These are phyloP conservation scores for Sordariomycetes sp. DNA, from an alignment of 2,329 filamentous ascomycete genomes.

Conservation along the genomic window DNA sequence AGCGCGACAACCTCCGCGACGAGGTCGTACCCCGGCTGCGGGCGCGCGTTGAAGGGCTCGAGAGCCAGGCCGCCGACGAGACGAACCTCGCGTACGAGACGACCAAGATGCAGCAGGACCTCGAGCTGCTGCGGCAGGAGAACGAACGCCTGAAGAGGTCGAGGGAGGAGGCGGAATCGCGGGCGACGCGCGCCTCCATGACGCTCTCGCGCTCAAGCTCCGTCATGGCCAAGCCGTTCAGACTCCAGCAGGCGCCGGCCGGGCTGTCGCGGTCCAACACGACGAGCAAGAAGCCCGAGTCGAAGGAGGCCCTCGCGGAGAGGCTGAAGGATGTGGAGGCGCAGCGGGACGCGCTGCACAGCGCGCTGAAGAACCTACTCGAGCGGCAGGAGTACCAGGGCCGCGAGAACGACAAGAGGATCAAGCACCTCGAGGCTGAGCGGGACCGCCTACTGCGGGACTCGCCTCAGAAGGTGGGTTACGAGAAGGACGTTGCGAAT, in stretches of 20 bases:
- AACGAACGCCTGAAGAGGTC: conserved; percentile 44
- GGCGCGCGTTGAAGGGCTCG: conserved; percentile 64
- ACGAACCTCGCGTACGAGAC: conserved; percentile 68
- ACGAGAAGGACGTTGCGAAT: conserved; percentile 68
- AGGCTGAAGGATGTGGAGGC: conserved; percentile 85
- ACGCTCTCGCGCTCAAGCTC: conserved; percentile 12
- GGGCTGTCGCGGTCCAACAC: conserved; percentile 3
- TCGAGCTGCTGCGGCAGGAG: conserved; percentile 55
- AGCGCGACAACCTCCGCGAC: conserved; percentile 84
- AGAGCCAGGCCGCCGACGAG: conserved; percentile 58
- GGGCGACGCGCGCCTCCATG: conserved; percentile 6
- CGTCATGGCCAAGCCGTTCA: conserved; percentile 17
- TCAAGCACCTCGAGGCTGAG: conserved; percentile 64
- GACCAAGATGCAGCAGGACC: conserved; percentile 76
- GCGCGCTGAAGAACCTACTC: conserved; percentile 71
- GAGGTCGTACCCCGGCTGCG: conserved; percentile 72
- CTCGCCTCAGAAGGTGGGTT: conserved; percentile 63
- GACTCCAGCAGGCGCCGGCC: conserved; percentile 11
- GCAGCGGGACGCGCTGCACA: conserved; percentile 85
- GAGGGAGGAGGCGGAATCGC: conserved; percentile 10
- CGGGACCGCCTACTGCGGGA: conserved; percentile 57
- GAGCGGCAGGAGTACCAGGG: conserved; percentile 77
- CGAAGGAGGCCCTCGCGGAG: conserved; percentile 59
- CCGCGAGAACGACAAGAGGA: conserved; percentile 69
- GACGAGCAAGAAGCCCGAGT: conserved; percentile 30